Percentiles rank a stretch among this genome's conserved stretches.
These are phyloP conservation scores for Ricinus communis DNA, from an alignment of 345 rosid genomes.

Conservation along the genomic window DNA sequence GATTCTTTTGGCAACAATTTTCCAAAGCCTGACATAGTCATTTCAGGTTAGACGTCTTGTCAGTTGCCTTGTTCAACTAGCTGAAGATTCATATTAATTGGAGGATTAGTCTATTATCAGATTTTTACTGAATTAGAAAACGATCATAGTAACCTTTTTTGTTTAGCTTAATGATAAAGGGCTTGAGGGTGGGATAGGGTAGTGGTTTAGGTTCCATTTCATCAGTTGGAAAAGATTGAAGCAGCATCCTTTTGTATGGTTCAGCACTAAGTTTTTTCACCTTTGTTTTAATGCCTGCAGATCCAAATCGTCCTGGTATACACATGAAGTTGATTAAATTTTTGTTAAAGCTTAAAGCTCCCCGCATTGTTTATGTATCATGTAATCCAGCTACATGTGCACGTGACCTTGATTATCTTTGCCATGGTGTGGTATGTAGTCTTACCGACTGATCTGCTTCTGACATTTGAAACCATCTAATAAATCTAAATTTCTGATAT, in stretches of 20 bases:
- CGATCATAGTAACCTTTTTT: no score
- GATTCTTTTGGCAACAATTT: conserved; percentile 74
- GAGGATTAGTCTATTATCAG: no score
- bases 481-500: conserved; percentile 24
- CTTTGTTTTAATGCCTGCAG: conserved; percentile 41
- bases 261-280: no score
- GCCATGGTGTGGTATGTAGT: conserved; percentile 73
- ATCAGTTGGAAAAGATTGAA: no score
- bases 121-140: no score
- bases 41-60: conserved; percentile 56
- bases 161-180: no score
- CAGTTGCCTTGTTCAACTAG: conserved; percentile 7
- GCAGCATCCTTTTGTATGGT: no score
- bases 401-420: conserved; percentile 92
- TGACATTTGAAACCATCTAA: background rate
- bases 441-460: background rate
- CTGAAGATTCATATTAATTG: background rate
- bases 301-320: conserved; percentile 97
- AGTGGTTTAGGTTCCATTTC: no score
- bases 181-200: no score
- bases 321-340: conserved; percentile 91
- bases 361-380: conserved; percentile 75
- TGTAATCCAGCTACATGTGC: conserved; percentile 96
- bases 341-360: conserved; percentile 74
- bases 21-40: conserved; percentile 81